These are phyloP conservation scores for Ormosia emarginata DNA, from an alignment of 306 rosid species.

Conservation along the genomic window DNA sequence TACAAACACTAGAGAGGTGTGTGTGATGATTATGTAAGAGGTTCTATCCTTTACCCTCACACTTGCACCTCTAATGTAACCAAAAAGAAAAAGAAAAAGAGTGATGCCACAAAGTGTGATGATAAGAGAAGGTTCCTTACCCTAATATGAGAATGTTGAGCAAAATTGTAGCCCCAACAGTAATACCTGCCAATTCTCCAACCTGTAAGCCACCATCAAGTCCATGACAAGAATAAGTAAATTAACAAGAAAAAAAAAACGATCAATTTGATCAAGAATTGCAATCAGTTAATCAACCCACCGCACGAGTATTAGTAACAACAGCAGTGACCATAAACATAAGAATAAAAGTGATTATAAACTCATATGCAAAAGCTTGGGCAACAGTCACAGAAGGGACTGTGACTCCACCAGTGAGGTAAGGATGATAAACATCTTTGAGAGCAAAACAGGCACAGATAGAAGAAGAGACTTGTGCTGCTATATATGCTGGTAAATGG, in stretches of 20 bases:
- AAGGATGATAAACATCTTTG: constrained; percentile 74
- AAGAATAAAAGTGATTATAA: constrained; percentile 80
- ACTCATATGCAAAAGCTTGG: constrained; percentile 86
- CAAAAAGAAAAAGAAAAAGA: too few species aligned
- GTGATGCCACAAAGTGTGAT: not conserved
- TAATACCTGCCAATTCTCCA: constrained; percentile 89
- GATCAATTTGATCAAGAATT: not conserved
- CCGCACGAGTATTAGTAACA: constrained; percentile 89
- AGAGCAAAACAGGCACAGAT: constrained; percentile 80
- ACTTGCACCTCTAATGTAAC: too few species aligned
- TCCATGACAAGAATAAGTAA: not conserved
- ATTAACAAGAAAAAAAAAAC: not conserved
- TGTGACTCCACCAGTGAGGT: constrained; percentile 75
- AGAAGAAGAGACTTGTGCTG: constrained; percentile 78
- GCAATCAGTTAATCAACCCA: not conserved
- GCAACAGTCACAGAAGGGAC: constrained; percentile 50
- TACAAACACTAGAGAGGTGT: too few species aligned
- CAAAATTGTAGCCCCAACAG: constrained; percentile 88
- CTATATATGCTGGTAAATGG: constrained; percentile 81
- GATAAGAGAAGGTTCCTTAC: constrained; percentile 28
- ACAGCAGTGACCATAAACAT: constrained; percentile 87
- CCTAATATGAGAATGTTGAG: constrained; percentile 84
- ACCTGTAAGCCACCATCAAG: constrained; percentile 34
- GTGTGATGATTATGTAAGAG: too few species aligned
- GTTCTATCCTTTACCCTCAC: too few species aligned